Evolutionary conservation across 2,329 filamentous ascomycete genomes (phyloP), one percentile per base, ranked within the genome.

Genomic region (Aspergillus caelatus): DNA sequence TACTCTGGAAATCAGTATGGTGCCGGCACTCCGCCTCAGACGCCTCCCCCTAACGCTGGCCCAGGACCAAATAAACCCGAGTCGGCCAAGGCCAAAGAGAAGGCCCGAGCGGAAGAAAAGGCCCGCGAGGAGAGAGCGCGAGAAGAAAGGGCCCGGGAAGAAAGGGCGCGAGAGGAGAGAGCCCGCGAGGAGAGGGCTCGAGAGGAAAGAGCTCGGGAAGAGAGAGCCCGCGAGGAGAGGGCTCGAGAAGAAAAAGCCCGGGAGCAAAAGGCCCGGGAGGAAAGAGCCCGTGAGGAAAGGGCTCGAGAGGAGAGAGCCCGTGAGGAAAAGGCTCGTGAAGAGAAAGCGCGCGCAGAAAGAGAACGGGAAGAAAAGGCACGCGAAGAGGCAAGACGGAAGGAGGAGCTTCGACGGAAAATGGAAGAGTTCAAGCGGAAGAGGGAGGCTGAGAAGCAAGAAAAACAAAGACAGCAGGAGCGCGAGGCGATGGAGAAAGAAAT

Each of bases 401-500:
- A 78, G 58, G 77, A 78, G 46, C 67, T 78, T 34, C 71, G 73
- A 10, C 70, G 75, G 26, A 79, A 77, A 65, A 78, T 78, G 74
- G 77, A 79, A 30, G 76, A 73, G 57, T 76, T 75, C 50, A 75
- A 74, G 59, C 69, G 71, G 61, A 76, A 77, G 59, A 67, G 77
- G 54, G 74, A 79, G 56, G 76, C 76, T 62, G 71, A 78, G 67
- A 70, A 74, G 56, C 72, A 75, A 54, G 78, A 80, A 62, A 76
- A 77, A 54, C 72, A 79, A 58, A 71, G 72, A 48, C 71, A 79
- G 60, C 73, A 75, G 1, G 78, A 80, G 61, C 74, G 76, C 28
- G 78, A 80, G 61, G 75, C 73, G 11, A 78, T 79, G 70, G 78
- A 80, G 63, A 73, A 73, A 45, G 77, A 79, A 60, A 66, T 78